These are phyloP conservation scores for Bisporella sp. DNA, from an alignment of 2,329 filamentous ascomycete genomes.

Conservation along the genomic window DNA sequence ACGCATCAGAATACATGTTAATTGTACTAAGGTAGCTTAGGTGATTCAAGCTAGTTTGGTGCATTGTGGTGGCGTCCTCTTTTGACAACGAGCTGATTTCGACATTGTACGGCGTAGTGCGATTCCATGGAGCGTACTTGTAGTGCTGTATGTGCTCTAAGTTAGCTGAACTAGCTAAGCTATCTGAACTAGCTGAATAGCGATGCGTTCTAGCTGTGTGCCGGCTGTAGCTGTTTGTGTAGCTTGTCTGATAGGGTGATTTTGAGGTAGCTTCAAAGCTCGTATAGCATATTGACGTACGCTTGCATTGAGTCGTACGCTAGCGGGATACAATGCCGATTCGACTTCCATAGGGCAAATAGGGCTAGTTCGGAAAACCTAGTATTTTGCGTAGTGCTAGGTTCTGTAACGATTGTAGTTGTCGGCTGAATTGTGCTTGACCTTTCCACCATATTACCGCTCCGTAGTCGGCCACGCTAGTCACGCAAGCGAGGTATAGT, in stretches of 20 bases:
- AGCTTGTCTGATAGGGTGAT: background rate
- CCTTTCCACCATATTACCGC: background rate
- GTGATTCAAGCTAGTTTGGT: background rate
- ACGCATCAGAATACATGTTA: no score
- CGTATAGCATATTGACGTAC: background rate
- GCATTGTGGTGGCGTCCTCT: background rate
- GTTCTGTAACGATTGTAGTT: background rate
- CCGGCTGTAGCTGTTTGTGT: no score
- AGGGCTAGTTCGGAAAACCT: background rate
- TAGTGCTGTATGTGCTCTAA: background rate
- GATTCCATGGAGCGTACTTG: background rate
- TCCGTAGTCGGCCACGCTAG: background rate
- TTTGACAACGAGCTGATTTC: background rate
- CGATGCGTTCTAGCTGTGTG: no score
- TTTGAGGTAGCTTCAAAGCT: background rate
- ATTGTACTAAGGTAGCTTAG: no score
- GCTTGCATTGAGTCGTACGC: background rate
- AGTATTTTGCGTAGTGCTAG: background rate
- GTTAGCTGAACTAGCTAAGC: no score
- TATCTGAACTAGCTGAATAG: no score
- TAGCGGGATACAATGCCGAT: background rate
- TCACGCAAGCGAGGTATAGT: background rate
- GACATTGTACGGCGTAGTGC: background rate
- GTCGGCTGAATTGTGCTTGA: background rate
- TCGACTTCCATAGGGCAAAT: background rate